Evolutionary conservation across 768 basidiomycete genomes (phyloP), one percentile per base, ranked within the genome.

Genomic region (Serendipita sp.): DNA sequence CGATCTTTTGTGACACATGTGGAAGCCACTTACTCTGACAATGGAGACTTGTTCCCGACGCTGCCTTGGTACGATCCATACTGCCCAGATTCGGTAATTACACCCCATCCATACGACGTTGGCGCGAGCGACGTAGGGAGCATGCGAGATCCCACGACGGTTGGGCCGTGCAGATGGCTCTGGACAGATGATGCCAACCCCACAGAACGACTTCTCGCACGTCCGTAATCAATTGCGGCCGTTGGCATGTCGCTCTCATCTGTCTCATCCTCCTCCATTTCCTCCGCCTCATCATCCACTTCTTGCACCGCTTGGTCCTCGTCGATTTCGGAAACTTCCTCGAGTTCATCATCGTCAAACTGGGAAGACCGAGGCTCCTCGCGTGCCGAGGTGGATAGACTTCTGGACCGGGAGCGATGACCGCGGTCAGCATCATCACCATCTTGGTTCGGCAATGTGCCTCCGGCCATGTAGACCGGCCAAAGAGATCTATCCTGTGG

Each of bases 401-500:
- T 66, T 63, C 1, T 64, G 64, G 66, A 65, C 52, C 69, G 71
- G 32, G 67, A 70, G 69, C 69, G 69, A 62, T 38, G 7, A 35
- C 35, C 44, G 63, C 35, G 30, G 38, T 18, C 18, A 13, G 51
- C 28, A 18, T 38, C 30, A 16, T 54, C 41, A 3, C 10, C 34
- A 10, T 10, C 54, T 32, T 35, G 28, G n/a, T 56, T 30, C 13
- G 65, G 63, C 11, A 65, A 51, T 11, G 60, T 30, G 10, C 67
- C 67, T n/a, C 65, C 68, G 10, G 85, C 86, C 35, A 91, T 78
- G 74, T 85, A 90, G 38, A 83, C 84, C 0, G 91, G 91, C 90
- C 95, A 97, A 52, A 93, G 81, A 1, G 88, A 89, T 67, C 94
- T 88, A 72, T 97, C 95, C 65, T 93, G 91, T 0, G 95, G 96